A percentile compares a stretch with the other conserved stretches of the same genome.
These are phyloP conservation scores for Solanum megistacrolobum DNA, from an alignment of 257 asterid genomes.

Conservation along the genomic window DNA sequence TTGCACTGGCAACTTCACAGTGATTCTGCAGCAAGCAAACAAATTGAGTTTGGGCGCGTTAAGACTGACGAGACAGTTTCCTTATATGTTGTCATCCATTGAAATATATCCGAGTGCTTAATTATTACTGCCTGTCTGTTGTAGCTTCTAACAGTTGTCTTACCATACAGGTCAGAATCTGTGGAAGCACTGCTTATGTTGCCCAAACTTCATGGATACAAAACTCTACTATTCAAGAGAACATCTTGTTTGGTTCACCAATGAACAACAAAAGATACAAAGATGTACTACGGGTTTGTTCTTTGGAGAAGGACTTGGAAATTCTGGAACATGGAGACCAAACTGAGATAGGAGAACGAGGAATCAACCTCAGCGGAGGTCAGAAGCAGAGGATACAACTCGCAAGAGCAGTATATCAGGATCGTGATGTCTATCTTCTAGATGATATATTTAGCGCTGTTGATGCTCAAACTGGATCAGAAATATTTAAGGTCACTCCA, in stretches of 20 bases:
- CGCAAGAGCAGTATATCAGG: slow-evolving; percentile 77
- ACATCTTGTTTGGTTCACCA: slow-evolving; percentile 59
- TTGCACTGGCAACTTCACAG: neutral
- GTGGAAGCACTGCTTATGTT: slow-evolving; percentile 69
- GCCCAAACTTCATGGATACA: slow-evolving; percentile 76
- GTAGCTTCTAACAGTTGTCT: neutral
- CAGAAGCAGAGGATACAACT: slow-evolving; percentile 79
- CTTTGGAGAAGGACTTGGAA: slow-evolving; percentile 60
- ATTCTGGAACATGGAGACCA: slow-evolving; percentile 52
- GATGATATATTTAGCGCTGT: slow-evolving; percentile 84
- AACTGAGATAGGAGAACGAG: slow-evolving; percentile 76
- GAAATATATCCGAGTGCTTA: neutral
- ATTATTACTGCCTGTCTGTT: neutral
- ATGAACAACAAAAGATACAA: slow-evolving; percentile 42
- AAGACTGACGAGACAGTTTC: neutral
- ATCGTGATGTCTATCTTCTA: slow-evolving; percentile 55
- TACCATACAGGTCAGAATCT: slow-evolving; percentile 42
- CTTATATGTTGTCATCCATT: neutral
- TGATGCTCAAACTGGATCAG: slow-evolving; percentile 87
- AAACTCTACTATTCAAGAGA: slow-evolving; percentile 57
- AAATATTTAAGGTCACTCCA: slow-evolving; percentile 54
- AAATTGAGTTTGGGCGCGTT: neutral
- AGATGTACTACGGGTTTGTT: slow-evolving; percentile 40
- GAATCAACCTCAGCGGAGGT: slow-evolving; percentile 76
- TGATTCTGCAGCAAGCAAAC: neutral